phyloP scores from a whole-genome alignment of 2,329 filamentous ascomycete species.

The Corynespora cassiicola region DNA sequence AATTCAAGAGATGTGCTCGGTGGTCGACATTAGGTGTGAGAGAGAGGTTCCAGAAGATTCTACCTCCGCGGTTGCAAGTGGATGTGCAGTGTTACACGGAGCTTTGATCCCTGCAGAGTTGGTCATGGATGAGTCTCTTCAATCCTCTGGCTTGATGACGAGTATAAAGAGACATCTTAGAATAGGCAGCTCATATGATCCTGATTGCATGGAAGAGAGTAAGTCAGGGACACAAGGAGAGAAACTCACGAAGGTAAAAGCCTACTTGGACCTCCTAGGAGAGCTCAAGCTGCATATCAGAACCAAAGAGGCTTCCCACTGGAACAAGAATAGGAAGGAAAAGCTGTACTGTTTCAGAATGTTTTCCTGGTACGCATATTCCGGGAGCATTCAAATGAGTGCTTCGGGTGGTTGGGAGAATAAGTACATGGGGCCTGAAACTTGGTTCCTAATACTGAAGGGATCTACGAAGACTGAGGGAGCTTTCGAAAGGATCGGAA shows the following conservation, averaged over 20 bases:
- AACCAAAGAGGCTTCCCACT: background rate
- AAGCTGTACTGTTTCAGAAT: conserved; percentile 2
- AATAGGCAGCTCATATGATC: no score
- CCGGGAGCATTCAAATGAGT: no score
- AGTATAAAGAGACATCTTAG: no score
- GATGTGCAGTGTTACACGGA: no score
- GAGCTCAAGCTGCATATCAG: background rate
- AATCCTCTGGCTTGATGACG: no score
- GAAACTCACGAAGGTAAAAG: background rate
- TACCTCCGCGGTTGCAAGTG: no score
- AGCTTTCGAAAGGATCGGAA: conserved; percentile 2
- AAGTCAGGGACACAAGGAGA: no score
- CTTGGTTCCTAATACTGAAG: conserved; percentile 2
- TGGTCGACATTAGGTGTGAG: background rate
- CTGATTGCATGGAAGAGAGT: no score
- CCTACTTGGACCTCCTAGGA: conserved; percentile 1
- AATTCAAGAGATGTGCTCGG: background rate
- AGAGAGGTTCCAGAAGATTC: no score
- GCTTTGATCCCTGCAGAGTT: no score
- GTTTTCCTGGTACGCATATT: conserved; percentile 2
- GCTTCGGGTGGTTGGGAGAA: no score
- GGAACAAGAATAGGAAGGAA: background rate
- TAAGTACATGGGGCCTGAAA: background rate
- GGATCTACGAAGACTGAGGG: background rate
- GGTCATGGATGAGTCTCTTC: no score